Evolutionary conservation across 2,329 filamentous ascomycete species (phyloP), one percentile per base, ranked within the genome.

Genomic region (Aaosphaeria pasadenensis): DNA sequence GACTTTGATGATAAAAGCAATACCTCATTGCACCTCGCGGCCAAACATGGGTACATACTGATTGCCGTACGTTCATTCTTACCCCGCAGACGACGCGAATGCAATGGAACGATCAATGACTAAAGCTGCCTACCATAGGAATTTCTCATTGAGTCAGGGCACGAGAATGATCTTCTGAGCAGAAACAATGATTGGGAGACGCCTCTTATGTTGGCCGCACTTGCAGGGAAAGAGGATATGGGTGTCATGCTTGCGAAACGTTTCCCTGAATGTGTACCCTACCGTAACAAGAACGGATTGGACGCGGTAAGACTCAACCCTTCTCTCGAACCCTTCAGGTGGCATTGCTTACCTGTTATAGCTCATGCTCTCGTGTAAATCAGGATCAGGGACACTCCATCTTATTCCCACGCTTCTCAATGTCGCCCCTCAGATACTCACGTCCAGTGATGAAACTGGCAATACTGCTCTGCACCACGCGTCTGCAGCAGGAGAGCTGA

Each of bases 401-500:
- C 60, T 79, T 2, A 65, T 75, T 30, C 65, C 65, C 7, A 64
- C 63, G 35, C 55, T 72, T 31, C 66, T 72, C 38, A 57, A 61
- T 35, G 58, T 64, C 31, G 52, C 52, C 11, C 61, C 67, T 7
- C 43, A 52, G n/a, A 51, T 69, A 60, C 54, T 66, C 47, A 47
- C 53, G 48, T 39, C 67, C 56, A 35, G 66, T 71, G 90, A 95
- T 62, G 61, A 77, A 1, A 81, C 87, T 49, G 90, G 90, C n/a
- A 94, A 95, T 65, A 95, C 89, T 2, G 88, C 89, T 0, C 75
- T 95, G 39, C 90, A 95, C 71, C 91, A 94, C 72, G 91, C 91
- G 9, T 89, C 85, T 60, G 87, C 87, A 41, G 88, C 88, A 60
- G 90, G 90, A 1, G 87, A 92, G 57, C 70, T 95, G 41, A 83